Evolutionary conservation across 2,329 filamentous ascomycete species (phyloP), one percentile per base, ranked within the genome.

Genomic region (Neofusicoccum sp.): DNA sequence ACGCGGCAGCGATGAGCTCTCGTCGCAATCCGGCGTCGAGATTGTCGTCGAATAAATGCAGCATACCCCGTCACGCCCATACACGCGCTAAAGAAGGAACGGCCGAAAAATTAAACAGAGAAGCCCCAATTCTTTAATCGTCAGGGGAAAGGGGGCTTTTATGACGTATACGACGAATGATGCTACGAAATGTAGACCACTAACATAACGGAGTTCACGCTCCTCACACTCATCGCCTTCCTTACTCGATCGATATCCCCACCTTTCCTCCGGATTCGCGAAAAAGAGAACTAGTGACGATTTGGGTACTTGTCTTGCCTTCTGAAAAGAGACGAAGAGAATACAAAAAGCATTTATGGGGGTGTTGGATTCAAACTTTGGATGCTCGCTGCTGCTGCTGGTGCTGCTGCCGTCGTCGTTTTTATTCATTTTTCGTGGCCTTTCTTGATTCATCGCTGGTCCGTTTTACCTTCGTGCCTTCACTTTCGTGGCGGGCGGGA

Each of bases 1-100:
- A 63, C 84, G 85, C 68, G 84, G 84, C 70, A 88, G 85, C 73
- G 86, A 89, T 69, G 86, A 89, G 73, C 77, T 88, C 64, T 85
- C 85, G 62, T 81, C 84, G 67, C 84, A 82, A 70, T 85, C 84
- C 66, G 83, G 83, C 64, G 82, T 87, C 67, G 85, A 87, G 73
- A 87, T 88, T 72, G 85, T 87, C 70, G 85, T 87, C 70, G 86
- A 87, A 79, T 75, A 68, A 74, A 66, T 41, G 56, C 52, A 63
- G 52, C 39, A 63, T 47, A 58, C 56, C 36, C 62, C 60, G 49
- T 60, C 62, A 63, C 56, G 52, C 56, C 62, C 48, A 45, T 50
- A 48, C 14, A 63, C 45, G 56, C 62, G 48, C 56, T 62, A 52
- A 47, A 64, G 45, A 59, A 58, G 59, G 63, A 56, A 59, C 58